Conservation (phyloP, 257 asterid genomes). For the Solanum paucissectum region DNA sequence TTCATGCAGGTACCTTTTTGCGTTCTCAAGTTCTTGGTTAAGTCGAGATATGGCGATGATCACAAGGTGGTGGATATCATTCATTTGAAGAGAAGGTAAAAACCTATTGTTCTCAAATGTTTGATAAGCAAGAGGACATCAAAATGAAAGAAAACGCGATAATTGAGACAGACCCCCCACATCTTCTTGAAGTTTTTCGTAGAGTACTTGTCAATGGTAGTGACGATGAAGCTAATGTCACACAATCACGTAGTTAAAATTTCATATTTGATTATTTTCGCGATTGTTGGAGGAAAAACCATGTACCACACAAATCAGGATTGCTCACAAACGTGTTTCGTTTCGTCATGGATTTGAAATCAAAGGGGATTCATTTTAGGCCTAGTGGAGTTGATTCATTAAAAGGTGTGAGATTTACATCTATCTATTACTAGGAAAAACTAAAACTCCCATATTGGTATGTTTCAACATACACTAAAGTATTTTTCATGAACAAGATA, state of each 20-base stretch:
- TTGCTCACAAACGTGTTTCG: not conserved
- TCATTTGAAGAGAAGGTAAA: not conserved
- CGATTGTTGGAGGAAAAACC: not conserved
- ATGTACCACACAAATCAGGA: not conserved
- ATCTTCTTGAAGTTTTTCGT: not conserved
- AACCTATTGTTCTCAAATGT: not conserved
- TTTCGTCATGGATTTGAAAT: conserved; percentile 16
- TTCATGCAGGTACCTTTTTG: not conserved
- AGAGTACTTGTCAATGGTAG: not conserved
- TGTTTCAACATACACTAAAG: too few relatives aligned
- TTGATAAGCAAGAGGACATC: not conserved
- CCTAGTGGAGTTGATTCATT: not conserved
- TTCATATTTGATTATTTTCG: not conserved
- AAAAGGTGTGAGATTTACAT: too few relatives aligned
- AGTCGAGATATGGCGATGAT: not conserved
- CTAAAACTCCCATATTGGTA: too few relatives aligned
- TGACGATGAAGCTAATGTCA: not conserved
- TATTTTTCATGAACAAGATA: too few relatives aligned
- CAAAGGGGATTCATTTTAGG: conserved; percentile 25
- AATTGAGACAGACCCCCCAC: not conserved
- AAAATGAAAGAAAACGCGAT: not conserved
- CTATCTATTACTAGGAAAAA: too few relatives aligned
- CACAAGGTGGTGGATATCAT: not conserved
- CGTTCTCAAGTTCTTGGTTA: not conserved
- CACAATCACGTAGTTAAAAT: not conserved